phyloP scores from a whole-genome alignment of 768 basidiomycete species.

The Trametes sanguinea region DNA sequence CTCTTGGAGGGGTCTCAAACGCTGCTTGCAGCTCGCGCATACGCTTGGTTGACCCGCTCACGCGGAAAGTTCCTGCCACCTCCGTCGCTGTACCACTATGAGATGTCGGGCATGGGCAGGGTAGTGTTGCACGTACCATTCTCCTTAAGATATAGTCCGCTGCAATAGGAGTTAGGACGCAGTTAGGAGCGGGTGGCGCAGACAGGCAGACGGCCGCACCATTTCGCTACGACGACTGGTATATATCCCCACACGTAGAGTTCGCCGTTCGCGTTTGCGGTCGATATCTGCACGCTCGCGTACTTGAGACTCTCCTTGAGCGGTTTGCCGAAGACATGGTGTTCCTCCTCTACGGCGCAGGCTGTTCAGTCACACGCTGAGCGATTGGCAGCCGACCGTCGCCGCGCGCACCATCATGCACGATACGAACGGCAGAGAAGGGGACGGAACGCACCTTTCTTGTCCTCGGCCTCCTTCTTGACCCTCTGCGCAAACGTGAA shows the following conservation, averaged over 20 bases:
- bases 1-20: slow-evolving; percentile 88
- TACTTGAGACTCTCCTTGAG: slow-evolving; percentile 81
- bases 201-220: slow-evolving; percentile 49
- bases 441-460: slow-evolving; percentile 39
- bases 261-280: slow-evolving; percentile 78
- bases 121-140: slow-evolving; percentile 66
- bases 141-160: slow-evolving; percentile 93
- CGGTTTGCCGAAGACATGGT: slow-evolving; percentile 81
- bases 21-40: slow-evolving; percentile 93
- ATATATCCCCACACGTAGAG: slow-evolving; percentile 93
- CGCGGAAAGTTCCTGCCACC: slow-evolving; percentile 90
- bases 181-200: slow-evolving; percentile 6
- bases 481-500: slow-evolving; percentile 65
- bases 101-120: too few relatives aligned
- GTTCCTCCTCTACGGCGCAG: slow-evolving; percentile 37
- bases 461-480: slow-evolving; percentile 55
- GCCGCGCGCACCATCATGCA: not conserved
- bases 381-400: not conserved
- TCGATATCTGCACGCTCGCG: slow-evolving; percentile 93
- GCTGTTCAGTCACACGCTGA: slow-evolving; percentile 12
- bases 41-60: slow-evolving; percentile 92
- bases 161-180: slow-evolving; percentile 35
- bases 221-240: slow-evolving; percentile 97
- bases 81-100: slow-evolving; percentile 66
- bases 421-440: not conserved